Percentiles rank a stretch among this genome's conserved stretches.
Conservation (phyloP, 768 basidiomycete genomes). For the Suillus subalutaceus region DNA sequence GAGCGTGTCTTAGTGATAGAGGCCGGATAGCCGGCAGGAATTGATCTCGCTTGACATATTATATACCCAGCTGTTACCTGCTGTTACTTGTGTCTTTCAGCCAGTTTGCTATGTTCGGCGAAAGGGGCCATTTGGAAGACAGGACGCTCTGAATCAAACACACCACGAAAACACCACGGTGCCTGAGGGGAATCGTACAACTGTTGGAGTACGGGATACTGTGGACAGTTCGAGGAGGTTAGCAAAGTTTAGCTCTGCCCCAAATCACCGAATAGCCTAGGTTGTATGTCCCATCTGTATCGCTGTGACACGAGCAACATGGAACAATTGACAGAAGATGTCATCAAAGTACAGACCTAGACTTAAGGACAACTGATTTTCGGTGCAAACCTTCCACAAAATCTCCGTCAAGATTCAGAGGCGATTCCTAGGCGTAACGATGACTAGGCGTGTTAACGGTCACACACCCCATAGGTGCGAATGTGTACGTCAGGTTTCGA, state of each 20-base stretch:
- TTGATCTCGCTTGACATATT: not conserved
- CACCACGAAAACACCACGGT: not conserved
- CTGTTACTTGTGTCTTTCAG: not conserved
- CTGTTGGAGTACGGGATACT: not conserved
- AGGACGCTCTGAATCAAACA: not conserved
- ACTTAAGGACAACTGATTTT: not conserved
- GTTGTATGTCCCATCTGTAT: not conserved
- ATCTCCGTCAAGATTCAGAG: not conserved
- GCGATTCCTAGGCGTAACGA: not conserved
- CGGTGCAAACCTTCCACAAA: not conserved
- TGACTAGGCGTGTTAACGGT: not conserved
- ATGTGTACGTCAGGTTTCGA: not conserved
- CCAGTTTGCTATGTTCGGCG: not conserved
- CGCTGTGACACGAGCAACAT: not conserved
- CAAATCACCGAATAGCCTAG: not conserved
- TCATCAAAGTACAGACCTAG: not conserved
- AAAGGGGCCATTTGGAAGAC: not conserved
- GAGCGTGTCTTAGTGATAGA: not conserved
- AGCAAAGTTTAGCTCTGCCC: not conserved
- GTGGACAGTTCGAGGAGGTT: not conserved
- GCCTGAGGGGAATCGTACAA: not conserved
- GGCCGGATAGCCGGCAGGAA: not conserved
- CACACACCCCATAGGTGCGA: not conserved
- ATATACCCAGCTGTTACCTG: not conserved
- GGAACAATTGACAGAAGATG: not conserved